These are phyloP conservation scores for Salix purpurea DNA, from an alignment of 345 rosid genomes.

Conservation along the genomic window DNA sequence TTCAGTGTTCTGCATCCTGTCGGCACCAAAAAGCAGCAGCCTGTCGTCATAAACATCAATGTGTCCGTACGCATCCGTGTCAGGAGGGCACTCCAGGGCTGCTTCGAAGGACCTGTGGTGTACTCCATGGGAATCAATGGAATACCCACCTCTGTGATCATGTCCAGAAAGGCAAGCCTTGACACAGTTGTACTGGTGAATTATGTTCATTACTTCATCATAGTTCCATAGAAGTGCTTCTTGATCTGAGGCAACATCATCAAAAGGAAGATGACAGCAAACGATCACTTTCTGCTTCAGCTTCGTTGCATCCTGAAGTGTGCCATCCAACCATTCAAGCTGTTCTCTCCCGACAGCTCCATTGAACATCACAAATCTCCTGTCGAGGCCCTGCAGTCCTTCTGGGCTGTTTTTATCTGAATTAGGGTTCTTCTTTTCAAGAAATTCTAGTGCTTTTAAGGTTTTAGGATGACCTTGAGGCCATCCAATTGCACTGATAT, in stretches of 20 bases:
- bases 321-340: conserved; percentile 61
- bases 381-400: conserved; percentile 57
- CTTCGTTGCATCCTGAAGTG: conserved; percentile 62
- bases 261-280: conserved; percentile 83
- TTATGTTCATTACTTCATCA: conserved; percentile 68
- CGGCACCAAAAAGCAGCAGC: conserved; percentile 58
- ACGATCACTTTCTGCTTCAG: conserved; percentile 65
- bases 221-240: conserved; percentile 84
- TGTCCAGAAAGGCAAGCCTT: conserved; percentile 87
- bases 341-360: conserved; percentile 86
- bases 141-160: conserved; percentile 73
- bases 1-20: conserved; percentile 52
- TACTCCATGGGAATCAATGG: conserved; percentile 69
- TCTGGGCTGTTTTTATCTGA: conserved; percentile 73
- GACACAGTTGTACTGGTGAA: conserved; percentile 63
- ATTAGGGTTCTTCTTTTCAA: conserved; percentile 67
- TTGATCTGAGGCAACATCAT: conserved; percentile 45
- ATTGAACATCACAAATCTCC: conserved; percentile 85
- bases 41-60: conserved; percentile 68
- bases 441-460: conserved; percentile 59
- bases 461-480: conserved; percentile 67
- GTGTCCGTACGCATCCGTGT: conserved; percentile 69
- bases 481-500: conserved; percentile 87
- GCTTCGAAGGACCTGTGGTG: conserved; percentile 89
- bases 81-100: conserved; percentile 85